A percentile compares a stretch with the other conserved stretches of the same genome.
phyloP scores from a whole-genome alignment of 345 rosid genomes.

The Dimocarpus longan region DNA sequence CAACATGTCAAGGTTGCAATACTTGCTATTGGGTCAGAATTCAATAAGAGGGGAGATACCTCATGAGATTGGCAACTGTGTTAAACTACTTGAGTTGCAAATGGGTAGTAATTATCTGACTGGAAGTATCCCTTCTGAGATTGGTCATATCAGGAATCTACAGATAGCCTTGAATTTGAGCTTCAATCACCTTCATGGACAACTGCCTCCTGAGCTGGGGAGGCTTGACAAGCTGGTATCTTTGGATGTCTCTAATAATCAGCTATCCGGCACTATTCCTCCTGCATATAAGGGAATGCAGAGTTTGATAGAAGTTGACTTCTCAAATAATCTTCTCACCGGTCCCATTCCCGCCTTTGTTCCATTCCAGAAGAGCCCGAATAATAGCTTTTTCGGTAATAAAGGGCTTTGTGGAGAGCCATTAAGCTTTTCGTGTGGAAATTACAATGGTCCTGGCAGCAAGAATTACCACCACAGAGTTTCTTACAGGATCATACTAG shows the following conservation, averaged over 20 bases:
- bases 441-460: conserved; percentile 38
- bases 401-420: conserved; percentile 94
- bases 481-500: conserved; percentile 78
- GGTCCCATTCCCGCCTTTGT: conserved; percentile 72
- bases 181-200: conserved; percentile 85
- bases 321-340: conserved; percentile 74
- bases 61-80: conserved; percentile 68
- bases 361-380: conserved; percentile 88
- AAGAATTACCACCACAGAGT: conserved; percentile 71
- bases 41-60: conserved; percentile 80
- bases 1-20: conserved; percentile 65
- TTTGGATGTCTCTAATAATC: conserved; percentile 82
- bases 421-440: conserved; percentile 57
- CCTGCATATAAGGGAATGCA: conserved; percentile 71
- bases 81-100: conserved; percentile 57
- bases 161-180: conserved; percentile 78
- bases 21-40: conserved; percentile 69
- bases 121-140: conserved; percentile 74
- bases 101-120: conserved; percentile 79
- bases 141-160: conserved; percentile 68
- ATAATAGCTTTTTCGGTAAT: conserved; percentile 75
- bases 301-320: conserved; percentile 91
- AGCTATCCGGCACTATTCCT: conserved; percentile 80
- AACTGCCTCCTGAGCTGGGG: conserved; percentile 75
- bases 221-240: conserved; percentile 83